Conservation (phyloP, 2,329 filamentous ascomycete species). For the Cytospora schulzeri region DNA sequence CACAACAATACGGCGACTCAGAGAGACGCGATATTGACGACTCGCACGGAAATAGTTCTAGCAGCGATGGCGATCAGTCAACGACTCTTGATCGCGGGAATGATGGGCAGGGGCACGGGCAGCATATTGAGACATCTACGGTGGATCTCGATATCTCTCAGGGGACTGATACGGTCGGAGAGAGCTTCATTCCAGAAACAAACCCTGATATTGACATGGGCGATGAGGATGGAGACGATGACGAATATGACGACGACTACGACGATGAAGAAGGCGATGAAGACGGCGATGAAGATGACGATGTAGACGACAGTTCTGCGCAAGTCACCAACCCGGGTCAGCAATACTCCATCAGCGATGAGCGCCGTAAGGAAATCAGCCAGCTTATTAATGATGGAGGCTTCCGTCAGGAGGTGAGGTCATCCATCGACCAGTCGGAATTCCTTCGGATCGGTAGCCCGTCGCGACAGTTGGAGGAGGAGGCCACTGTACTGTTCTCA, state of each 20-base stretch:
- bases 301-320: background rate
- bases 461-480: constrained; percentile 35
- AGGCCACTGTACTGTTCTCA: constrained; percentile 18
- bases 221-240: background rate
- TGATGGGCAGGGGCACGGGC: constrained; percentile 24
- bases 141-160: constrained; percentile 4
- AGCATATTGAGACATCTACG: constrained; percentile 7
- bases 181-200: constrained; percentile 33
- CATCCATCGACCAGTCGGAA: constrained; percentile 35
- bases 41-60: background rate
- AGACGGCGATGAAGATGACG: background rate
- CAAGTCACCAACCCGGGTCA: constrained; percentile 17
- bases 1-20: background rate
- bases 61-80: constrained; percentile 28
- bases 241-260: background rate
- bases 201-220: constrained; percentile 22
- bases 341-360: constrained; percentile 37
- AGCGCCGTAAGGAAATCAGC: constrained; percentile 43
- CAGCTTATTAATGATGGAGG: constrained; percentile 51
- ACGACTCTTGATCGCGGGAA: constrained; percentile 5
- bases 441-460: constrained; percentile 35
- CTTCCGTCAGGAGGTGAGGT: constrained; percentile 48
- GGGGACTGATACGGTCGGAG: constrained; percentile 21
- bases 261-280: background rate
- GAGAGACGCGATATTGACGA: background rate